Conservation (phyloP, 164 flowering plant species). For the Vitis amurensis region DNA sequence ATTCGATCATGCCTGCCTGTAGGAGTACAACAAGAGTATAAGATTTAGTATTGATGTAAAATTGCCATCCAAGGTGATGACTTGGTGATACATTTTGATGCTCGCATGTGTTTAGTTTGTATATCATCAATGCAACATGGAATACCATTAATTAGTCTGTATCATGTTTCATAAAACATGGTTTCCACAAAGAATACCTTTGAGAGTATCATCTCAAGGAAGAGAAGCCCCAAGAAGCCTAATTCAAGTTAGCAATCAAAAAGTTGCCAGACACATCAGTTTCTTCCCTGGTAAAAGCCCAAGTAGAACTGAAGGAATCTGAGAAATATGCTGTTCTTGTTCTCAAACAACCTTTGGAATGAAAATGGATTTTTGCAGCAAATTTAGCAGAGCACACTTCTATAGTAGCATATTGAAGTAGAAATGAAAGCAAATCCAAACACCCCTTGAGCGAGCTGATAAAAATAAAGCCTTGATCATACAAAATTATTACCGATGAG, state of each 20-base stretch:
- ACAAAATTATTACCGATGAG: slow-evolving; percentile 41
- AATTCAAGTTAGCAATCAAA: neutral
- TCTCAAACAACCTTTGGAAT: neutral
- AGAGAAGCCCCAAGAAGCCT: neutral
- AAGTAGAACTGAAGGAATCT: neutral
- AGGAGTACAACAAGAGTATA: slow-evolving; percentile 8
- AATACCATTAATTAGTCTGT: neutral
- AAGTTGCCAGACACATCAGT: neutral
- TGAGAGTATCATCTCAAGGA: too few relatives aligned
- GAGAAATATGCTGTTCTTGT: neutral
- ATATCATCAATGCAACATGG: too few relatives aligned
- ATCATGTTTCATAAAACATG: neutral
- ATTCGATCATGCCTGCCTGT: slow-evolving; percentile 94
- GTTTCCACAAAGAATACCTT: too few relatives aligned
- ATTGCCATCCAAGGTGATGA: neutral
- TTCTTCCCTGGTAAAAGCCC: neutral
- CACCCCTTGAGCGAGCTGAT: too few relatives aligned
- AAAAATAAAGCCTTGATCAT: neutral
- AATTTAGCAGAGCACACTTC: too few relatives aligned
- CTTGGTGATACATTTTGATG: neutral
- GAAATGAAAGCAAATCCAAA: too few relatives aligned
- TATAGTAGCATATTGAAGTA: too few relatives aligned
- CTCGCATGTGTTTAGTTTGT: neutral
- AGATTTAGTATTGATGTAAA: neutral
- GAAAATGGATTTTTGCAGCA: too few relatives aligned